A percentile compares a stretch with the other conserved stretches of the same genome.
phyloP scores from a whole-genome alignment of 306 rosid genomes.

The Glycine soja region DNA sequence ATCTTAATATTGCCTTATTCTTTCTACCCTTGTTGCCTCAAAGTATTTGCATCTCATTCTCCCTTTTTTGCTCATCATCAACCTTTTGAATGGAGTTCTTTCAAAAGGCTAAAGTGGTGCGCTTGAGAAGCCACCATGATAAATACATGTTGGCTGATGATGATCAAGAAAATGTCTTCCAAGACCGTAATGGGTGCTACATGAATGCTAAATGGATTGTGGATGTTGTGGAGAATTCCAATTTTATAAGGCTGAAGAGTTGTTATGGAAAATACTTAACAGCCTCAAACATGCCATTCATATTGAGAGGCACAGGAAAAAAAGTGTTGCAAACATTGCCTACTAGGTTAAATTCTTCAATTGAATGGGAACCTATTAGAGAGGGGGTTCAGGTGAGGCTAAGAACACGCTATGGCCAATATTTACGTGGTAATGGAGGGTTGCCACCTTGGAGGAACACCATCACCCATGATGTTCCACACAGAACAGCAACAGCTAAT shows the following conservation, averaged over 20 bases:
- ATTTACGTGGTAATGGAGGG: constrained; percentile 79
- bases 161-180: constrained; percentile 70
- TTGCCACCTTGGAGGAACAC: constrained; percentile 93
- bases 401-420: constrained; percentile 75
- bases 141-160: constrained; percentile 79
- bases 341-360: constrained; percentile 65
- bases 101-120: constrained; percentile 68
- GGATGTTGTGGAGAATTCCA: constrained; percentile 52
- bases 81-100: constrained; percentile 72
- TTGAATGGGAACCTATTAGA: constrained; percentile 90
- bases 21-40: not conserved
- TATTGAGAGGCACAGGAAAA: constrained; percentile 72
- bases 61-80: not conserved
- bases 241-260: constrained; percentile 66
- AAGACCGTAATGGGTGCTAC: constrained; percentile 70
- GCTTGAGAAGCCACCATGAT: constrained; percentile 80
- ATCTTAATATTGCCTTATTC: not conserved
- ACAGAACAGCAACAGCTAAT: constrained; percentile 61
- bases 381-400: constrained; percentile 76
- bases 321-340: constrained; percentile 78
- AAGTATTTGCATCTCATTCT: not conserved
- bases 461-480: constrained; percentile 80
- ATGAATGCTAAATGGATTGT: constrained; percentile 82
- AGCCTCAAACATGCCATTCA: constrained; percentile 78
- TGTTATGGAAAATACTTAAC: constrained; percentile 79